phyloP scores from a whole-genome alignment of 2,329 filamentous ascomycete genomes.

The Metarhizium anisopliae region DNA sequence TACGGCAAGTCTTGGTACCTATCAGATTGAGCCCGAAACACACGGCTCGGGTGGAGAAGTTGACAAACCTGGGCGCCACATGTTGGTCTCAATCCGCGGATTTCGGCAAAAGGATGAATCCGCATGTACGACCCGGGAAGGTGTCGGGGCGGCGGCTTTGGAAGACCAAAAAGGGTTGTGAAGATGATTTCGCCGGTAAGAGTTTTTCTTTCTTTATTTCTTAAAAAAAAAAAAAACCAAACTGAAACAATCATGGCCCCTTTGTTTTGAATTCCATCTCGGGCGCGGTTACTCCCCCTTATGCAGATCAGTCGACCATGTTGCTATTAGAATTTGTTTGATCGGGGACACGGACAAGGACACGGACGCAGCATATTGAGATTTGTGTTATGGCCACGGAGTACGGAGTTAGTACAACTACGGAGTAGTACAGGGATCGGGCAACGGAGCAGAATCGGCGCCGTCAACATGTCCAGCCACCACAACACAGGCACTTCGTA shows the following conservation, averaged over 20 bases:
- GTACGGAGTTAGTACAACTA: background rate
- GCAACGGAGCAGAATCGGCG: background rate
- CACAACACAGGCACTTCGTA: too few species aligned
- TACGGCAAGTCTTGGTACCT: background rate
- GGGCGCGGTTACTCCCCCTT: too few species aligned
- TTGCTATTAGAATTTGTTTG: too few species aligned
- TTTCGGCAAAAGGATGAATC: background rate
- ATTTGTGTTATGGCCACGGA: background rate
- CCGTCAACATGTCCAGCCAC: background rate
- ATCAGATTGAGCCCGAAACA: background rate
- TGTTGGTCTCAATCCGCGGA: background rate
- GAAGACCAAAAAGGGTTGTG: too few species aligned
- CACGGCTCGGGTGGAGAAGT: background rate
- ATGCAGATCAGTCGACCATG: too few species aligned
- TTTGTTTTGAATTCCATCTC: too few species aligned
- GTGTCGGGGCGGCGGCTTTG: too few species aligned
- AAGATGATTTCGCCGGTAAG: too few species aligned
- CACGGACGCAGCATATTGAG: background rate
- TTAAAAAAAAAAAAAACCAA: too few species aligned
- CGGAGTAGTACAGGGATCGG: background rate
- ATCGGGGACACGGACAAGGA: background rate
- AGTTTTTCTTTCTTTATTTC: background rate
- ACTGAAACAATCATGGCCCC: too few species aligned
- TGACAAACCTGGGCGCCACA: background rate
- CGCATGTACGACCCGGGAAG: too few species aligned